A percentile compares a stretch with the other conserved stretches of the same genome.
Conservation (phyloP, 352 stramenopile genomes). For the Phytophthora capsici region DNA sequence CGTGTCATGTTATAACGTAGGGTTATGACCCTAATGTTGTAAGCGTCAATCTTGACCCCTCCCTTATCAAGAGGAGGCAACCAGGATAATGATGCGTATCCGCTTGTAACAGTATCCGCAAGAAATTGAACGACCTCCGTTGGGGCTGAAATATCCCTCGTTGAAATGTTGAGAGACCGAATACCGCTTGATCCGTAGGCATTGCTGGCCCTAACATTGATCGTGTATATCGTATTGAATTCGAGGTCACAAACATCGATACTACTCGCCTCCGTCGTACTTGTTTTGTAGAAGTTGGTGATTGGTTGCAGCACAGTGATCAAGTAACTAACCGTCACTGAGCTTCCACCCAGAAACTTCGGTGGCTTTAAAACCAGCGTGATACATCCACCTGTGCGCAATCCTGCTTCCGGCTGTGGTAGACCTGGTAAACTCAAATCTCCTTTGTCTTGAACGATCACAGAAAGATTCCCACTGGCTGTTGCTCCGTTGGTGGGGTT, state of each 20-base stretch:
- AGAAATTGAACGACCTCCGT: conserved; percentile 24
- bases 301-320: conserved; percentile 6
- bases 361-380: conserved; percentile 26
- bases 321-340: conserved; percentile 19
- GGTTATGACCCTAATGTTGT: conserved; percentile 33
- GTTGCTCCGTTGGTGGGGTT: conserved; percentile 37
- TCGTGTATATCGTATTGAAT: conserved; percentile 36
- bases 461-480: conserved; percentile 11
- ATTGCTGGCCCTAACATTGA: conserved; percentile 32
- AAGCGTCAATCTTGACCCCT: conserved; percentile 32
- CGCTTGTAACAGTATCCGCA: conserved; percentile 24
- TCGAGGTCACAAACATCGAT: conserved; percentile 27
- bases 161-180: conserved; percentile 18
- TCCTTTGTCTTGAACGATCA: conserved; percentile 46
- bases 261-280: not conserved
- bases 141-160: conserved; percentile 29
- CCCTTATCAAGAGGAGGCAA: conserved; percentile 37
- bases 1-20: not conserved
- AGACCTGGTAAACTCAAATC: conserved; percentile 49
- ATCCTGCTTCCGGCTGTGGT: conserved; percentile 7
- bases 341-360: conserved; percentile 34
- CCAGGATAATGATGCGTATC: conserved; percentile 40
- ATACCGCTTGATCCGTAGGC: conserved; percentile 33
- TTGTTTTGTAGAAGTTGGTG: not conserved
- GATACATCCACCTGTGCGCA: conserved; percentile 41